These are phyloP conservation scores for Hemileccinum rubropunctum DNA, from an alignment of 768 basidiomycete species.

Conservation along the genomic window DNA sequence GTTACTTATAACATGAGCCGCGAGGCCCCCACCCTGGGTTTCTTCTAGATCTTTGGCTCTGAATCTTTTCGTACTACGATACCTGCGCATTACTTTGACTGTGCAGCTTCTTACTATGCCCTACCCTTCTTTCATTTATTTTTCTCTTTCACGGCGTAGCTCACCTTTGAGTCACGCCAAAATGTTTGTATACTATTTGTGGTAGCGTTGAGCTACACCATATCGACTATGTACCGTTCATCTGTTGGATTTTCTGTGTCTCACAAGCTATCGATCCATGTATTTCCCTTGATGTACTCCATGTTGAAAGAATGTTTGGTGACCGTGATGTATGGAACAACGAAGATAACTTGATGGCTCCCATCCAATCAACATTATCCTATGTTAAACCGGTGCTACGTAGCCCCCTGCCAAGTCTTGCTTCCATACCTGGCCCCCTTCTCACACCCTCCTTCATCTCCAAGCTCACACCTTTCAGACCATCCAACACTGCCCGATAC, in stretches of 20 bases:
- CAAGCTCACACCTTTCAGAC: conserved; percentile 50
- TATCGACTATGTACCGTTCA: background rate
- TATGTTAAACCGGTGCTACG: conserved; percentile 2
- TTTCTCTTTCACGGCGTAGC: background rate
- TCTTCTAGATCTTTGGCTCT: background rate
- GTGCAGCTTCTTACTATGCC: background rate
- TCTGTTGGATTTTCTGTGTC: background rate
- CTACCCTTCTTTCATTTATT: background rate
- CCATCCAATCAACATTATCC: too few species aligned
- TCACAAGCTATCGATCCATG: background rate
- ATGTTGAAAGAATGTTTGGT: background rate
- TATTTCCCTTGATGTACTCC: background rate
- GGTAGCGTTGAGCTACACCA: conserved; percentile 15
- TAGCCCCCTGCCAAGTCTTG: conserved; percentile 26
- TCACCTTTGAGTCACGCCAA: background rate
- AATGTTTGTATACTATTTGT: conserved; percentile 7
- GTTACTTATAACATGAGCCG: conserved; percentile 22
- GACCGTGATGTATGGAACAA: background rate
- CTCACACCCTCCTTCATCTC: conserved; percentile 38
- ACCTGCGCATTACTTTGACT: background rate
- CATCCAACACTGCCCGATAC: conserved; percentile 59
- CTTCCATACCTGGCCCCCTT: conserved; percentile 48
- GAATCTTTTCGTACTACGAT: background rate
- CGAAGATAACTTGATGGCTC: background rate
- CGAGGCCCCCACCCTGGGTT: background rate